These are phyloP conservation scores for Fusarium buharicum DNA, from an alignment of 2,329 filamentous ascomycete species.

Conservation along the genomic window DNA sequence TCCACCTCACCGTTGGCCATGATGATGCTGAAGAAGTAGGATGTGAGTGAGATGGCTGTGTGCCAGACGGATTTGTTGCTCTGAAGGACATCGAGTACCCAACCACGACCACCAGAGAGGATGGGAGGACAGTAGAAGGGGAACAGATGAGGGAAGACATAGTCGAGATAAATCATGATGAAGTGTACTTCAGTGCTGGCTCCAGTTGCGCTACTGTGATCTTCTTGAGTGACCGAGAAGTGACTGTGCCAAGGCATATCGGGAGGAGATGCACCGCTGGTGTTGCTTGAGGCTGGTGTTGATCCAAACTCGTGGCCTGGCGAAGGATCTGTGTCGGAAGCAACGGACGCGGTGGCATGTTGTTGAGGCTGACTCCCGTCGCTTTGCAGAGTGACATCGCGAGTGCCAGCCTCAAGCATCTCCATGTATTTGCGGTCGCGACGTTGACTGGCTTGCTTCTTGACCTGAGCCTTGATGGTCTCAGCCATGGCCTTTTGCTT, in stretches of 20 bases:
- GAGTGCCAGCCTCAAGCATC: conserved; percentile 52
- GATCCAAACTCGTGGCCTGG: conserved; percentile 40
- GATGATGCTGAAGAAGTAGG: conserved; percentile 65
- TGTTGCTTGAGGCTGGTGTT: conserved; percentile 48
- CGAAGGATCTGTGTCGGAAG: conserved; percentile 46
- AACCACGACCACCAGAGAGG: conserved; percentile 66
- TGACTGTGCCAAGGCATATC: conserved; percentile 50
- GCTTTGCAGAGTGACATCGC: conserved; percentile 38
- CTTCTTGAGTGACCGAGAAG: conserved; percentile 38
- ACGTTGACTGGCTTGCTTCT: conserved; percentile 61
- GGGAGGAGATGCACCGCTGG: conserved; percentile 47
- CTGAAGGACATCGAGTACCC: conserved; percentile 67
- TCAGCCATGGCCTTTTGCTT: conserved; percentile 63
- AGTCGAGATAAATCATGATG: conserved; percentile 70
- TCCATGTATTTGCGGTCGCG: conserved; percentile 62
- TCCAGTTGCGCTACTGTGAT: conserved; percentile 34
- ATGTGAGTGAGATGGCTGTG: conserved; percentile 64
- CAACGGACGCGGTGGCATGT: conserved; percentile 30
- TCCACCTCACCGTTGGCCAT: conserved; percentile 50
- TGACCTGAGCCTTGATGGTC: conserved; percentile 66
- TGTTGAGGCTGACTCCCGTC: conserved; percentile 15
- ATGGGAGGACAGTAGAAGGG: conserved; percentile 69
- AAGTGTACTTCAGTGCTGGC: conserved; percentile 53
- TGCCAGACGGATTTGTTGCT: conserved; percentile 68
- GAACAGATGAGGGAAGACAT: conserved; percentile 70